phyloP scores from a whole-genome alignment of 2,329 filamentous ascomycete genomes.

The Graphiopsis chlorocephala region DNA sequence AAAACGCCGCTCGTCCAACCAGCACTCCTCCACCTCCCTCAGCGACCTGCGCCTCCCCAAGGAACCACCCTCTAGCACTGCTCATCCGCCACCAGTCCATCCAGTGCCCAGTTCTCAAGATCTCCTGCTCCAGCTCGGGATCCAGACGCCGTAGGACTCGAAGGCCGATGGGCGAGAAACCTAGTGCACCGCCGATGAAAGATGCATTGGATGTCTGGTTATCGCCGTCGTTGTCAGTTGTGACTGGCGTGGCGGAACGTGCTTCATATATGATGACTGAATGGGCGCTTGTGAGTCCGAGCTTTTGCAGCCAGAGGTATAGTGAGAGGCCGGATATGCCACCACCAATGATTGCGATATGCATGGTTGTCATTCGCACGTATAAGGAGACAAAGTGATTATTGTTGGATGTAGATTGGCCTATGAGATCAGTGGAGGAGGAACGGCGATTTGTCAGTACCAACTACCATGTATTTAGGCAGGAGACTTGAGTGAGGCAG shows the following conservation, averaged over 20 bases:
- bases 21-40: conserved; percentile 11
- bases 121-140: conserved; percentile 9
- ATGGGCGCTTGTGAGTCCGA: conserved; percentile 4
- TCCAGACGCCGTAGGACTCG: conserved; percentile 14
- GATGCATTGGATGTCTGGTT: conserved; percentile 1
- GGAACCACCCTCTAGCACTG: conserved; percentile 12
- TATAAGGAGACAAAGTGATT: not conserved
- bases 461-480: not conserved
- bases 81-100: conserved; percentile 11
- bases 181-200: conserved; percentile 15
- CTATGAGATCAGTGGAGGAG: not conserved
- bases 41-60: not conserved
- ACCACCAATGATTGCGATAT: conserved; percentile 16
- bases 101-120: conserved; percentile 4
- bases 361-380: not conserved
- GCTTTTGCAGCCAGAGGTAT: conserved; percentile 17
- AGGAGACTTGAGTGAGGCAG: not conserved
- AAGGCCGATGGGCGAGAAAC: conserved; percentile 13
- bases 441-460: not conserved
- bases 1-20: conserved; percentile 11
- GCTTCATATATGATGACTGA: conserved; percentile 16
- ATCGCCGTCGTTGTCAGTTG: not conserved
- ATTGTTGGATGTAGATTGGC: too few species aligned
- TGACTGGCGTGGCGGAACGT: not conserved
- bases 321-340: conserved; percentile 19